Percentiles rank a stretch among this genome's conserved stretches.
Conservation (phyloP, 2,329 filamentous ascomycete species). For the Cladosporium sp. region DNA sequence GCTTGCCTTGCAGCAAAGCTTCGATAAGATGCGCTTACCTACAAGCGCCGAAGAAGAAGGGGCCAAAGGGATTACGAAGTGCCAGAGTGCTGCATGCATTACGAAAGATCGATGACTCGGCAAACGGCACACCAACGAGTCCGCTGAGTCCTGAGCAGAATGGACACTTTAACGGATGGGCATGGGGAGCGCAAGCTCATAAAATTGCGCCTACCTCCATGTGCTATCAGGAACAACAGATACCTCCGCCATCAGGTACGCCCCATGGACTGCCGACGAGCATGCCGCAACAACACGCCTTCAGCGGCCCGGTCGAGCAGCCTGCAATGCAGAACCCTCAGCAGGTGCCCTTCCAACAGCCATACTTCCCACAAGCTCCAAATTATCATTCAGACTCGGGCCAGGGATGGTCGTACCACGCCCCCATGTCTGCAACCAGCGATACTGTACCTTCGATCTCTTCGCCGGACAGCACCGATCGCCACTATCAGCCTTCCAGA, state of each 20-base stretch:
- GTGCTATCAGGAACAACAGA: constrained; percentile 14
- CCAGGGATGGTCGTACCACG: constrained; percentile 21
- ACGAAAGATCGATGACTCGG: constrained; percentile 36
- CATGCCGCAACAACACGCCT: constrained; percentile 28
- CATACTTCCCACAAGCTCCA: not conserved
- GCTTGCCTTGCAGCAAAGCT: constrained; percentile 38
- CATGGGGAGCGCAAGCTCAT: constrained; percentile 25
- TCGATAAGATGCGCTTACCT: constrained; percentile 38
- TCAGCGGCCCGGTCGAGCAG: constrained; percentile 1
- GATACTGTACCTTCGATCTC: constrained; percentile 25
- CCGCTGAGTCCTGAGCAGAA: constrained; percentile 28
- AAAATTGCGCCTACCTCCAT: not conserved
- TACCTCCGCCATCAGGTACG: constrained; percentile 1
- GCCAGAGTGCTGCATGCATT: constrained; percentile 37
- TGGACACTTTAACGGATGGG: constrained; percentile 33
- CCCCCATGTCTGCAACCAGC: constrained; percentile 25
- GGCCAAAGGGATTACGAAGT: constrained; percentile 38
- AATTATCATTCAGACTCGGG: constrained; percentile 3
- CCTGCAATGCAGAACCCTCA: constrained; percentile 18
- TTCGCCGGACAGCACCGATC: constrained; percentile 27
- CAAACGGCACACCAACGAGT: constrained; percentile 27
- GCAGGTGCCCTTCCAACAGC: not conserved
- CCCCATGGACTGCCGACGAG: constrained; percentile 24
- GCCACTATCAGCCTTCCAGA: constrained; percentile 23
- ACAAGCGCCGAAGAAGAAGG: constrained; percentile 40